Conservation (phyloP, 805 yeast species). For the Saccharomycopsis sp. region DNA sequence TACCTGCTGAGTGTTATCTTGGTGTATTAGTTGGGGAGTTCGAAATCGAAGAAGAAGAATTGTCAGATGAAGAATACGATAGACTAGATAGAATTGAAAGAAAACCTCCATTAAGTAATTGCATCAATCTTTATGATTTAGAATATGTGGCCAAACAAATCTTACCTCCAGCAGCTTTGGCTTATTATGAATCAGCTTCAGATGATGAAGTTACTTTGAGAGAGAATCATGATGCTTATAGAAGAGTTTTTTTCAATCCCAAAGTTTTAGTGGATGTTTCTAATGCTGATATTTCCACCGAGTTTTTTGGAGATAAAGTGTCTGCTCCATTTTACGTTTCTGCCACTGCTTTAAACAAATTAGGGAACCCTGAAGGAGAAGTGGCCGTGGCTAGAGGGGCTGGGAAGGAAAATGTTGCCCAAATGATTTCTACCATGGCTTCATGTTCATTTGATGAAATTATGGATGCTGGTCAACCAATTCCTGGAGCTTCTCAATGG, state of each 20-base stretch:
- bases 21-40: conserved; percentile 3
- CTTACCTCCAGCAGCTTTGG: conserved; percentile 28
- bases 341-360: conserved; percentile 36
- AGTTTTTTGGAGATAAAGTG: conserved; percentile 37
- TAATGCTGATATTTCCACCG: conserved; percentile 32
- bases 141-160: conserved; percentile 30
- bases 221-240: conserved; percentile 34
- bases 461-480: conserved; percentile 24
- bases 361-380: conserved; percentile 37
- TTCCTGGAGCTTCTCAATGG: conserved; percentile 36
- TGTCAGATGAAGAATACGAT: conserved; percentile 18
- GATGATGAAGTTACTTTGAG: conserved; percentile 38
- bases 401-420: conserved; percentile 31
- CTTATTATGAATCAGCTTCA: conserved; percentile 37
- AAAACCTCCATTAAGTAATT: conserved; percentile 26
- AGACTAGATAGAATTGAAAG: conserved; percentile 12
- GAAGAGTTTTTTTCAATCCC: conserved; percentile 36
- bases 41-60: conserved; percentile 4
- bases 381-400: conserved; percentile 31
- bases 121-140: conserved; percentile 30
- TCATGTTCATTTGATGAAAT: conserved; percentile 34
- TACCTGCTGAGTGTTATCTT: neutral
- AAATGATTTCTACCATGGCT: conserved; percentile 37
- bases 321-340: conserved; percentile 37
- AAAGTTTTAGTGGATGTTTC: conserved; percentile 29